Evolutionary conservation across 1,139 yeast genomes (phyloP), one percentile per base, ranked within the genome.

Genomic region (Suhomyces chickasaworum): DNA sequence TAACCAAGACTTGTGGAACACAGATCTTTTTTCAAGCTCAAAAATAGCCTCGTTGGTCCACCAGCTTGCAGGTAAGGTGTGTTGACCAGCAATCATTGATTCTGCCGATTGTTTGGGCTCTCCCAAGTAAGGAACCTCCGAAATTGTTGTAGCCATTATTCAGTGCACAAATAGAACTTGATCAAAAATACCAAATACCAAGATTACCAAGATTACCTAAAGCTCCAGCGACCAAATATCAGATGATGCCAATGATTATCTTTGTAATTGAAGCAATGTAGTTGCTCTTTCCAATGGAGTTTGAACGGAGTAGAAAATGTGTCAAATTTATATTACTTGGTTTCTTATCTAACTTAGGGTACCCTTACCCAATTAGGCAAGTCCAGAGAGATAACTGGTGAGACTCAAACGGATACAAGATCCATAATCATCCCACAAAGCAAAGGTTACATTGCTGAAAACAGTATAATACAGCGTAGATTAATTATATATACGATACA

Each of bases 11-110:
- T 78, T 74, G 55, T 75, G 72, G 63, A 81, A 81, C 48, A 80
- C 71, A 10, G 84, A 72, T 53, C 83, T 68, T 56, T 77, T 80
- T 55, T 81, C 86, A 50, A 80, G 67, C 37, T 80, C 84, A 57
- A 75, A 77, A 39, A 81, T 75, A 49, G 77, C 75, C 45, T 77
- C 80, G 7, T 83, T 77, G 12, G 79, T 77, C 84, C 84, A 81
- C 85, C 85, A 81, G 32, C 83, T 77, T 4, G 86, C 83, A 21
- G 86, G 86, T 41, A 81, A 68, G 0, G 86, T 81, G 61, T 80
- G 84, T 56, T 77, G 78, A 22, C 82, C 81, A 2, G 75, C 71
- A 25, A 71, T 54, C 44, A 65, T 57, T 31, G 55, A 58, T 27
- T 59, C 65, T 10, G 47, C 50, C 4, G 58, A 53, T 22, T 49